Percentiles rank a stretch among this genome's conserved stretches.
These are phyloP conservation scores for Chlorella sp. DNA, from an alignment of 139 green algal genomes.

Conservation along the genomic window DNA sequence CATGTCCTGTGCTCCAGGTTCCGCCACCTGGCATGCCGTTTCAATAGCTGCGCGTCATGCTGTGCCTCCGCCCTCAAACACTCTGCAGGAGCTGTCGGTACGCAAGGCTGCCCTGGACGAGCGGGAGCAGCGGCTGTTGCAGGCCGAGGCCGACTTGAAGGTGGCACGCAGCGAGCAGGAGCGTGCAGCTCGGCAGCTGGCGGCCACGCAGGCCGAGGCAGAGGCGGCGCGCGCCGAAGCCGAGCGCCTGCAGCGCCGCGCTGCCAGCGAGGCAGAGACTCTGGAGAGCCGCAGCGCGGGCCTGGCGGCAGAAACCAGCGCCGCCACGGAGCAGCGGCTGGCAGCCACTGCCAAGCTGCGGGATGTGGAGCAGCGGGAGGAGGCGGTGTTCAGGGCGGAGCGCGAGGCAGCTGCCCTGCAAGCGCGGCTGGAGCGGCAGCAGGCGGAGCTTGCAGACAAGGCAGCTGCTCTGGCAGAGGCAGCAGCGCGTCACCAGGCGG, in stretches of 20 bases:
- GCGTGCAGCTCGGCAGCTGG: neutral
- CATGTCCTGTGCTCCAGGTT: neutral
- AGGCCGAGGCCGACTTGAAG: conserved; percentile 39
- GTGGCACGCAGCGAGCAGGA: conserved; percentile 27
- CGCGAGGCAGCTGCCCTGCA: conserved; percentile 30
- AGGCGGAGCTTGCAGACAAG: conserved; percentile 30
- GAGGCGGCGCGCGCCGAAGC: conserved; percentile 24
- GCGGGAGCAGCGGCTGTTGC: conserved; percentile 33
- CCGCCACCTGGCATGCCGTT: neutral
- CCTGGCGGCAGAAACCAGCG: conserved; percentile 32
- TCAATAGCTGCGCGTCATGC: neutral
- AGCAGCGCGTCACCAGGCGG: conserved; percentile 31
- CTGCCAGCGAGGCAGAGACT: neutral
- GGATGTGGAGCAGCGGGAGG: conserved; percentile 38
- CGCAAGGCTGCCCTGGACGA: conserved; percentile 36
- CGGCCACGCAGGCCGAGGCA: neutral
- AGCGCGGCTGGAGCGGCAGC: conserved; percentile 34
- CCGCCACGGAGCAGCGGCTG: conserved; percentile 31
- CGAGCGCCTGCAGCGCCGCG: conserved; percentile 1
- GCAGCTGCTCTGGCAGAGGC: conserved; percentile 35
- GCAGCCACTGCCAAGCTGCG: conserved; percentile 1
- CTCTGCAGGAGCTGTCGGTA: conserved; percentile 31
- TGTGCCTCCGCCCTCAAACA: neutral
- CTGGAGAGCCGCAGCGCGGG: conserved; percentile 24
- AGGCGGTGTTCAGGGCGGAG: conserved; percentile 41